Evolutionary conservation across 768 basidiomycete species (phyloP).

Genomic region (Vishniacozyma victoriae): DNA sequence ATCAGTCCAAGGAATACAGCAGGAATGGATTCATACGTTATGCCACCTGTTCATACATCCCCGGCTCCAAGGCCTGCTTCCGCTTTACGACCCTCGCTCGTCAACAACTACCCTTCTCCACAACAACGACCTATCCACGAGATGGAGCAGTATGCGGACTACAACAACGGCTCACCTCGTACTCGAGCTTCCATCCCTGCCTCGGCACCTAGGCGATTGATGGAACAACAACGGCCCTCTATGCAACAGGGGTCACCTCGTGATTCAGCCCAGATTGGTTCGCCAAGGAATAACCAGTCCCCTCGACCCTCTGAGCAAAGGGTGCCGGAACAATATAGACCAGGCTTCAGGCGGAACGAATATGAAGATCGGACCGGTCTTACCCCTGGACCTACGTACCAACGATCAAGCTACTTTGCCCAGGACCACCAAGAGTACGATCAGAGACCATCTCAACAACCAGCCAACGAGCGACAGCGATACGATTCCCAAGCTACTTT

Average conservation of each 20-base stretch:
- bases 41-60: slow-evolving; percentile 1
- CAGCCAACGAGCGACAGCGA: slow-evolving; percentile 4
- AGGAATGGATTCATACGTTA: neutral
- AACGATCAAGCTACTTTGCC: neutral
- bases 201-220: slow-evolving; percentile 5
- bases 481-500: neutral
- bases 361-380: slow-evolving; percentile 7
- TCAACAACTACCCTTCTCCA: neutral
- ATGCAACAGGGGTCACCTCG: slow-evolving; percentile 7
- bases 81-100: slow-evolving; percentile 15
- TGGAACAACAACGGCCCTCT: slow-evolving; percentile 19
- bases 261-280: slow-evolving; percentile 3
- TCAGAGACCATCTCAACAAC: neutral
- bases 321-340: no score
- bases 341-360: slow-evolving; percentile 10
- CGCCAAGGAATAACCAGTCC: neutral
- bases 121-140: neutral
- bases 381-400: slow-evolving; percentile 5
- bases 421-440: slow-evolving; percentile 6
- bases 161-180: slow-evolving; percentile 1
- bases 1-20: neutral
- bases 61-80: slow-evolving; percentile 11
- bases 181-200: slow-evolving; percentile 2
- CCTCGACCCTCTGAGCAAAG: neutral
- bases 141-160: neutral